phyloP scores from a whole-genome alignment of 2,329 filamentous ascomycete species.

The Tolypocladium amazonense region DNA sequence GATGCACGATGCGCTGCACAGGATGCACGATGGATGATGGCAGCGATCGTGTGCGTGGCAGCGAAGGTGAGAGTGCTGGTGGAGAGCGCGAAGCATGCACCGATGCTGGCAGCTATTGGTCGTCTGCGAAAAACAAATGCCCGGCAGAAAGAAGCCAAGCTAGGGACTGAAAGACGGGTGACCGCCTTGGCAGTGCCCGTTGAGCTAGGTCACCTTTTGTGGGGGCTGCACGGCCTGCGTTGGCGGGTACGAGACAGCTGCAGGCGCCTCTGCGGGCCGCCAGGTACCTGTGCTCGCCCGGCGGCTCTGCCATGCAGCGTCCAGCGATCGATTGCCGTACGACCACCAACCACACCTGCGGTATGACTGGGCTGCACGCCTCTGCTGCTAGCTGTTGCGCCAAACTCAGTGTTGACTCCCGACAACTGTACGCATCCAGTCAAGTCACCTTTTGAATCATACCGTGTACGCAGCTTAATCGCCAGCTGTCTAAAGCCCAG shows the following conservation, averaged over 20 bases:
- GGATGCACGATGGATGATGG: neutral
- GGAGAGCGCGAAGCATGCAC: constrained; percentile 10
- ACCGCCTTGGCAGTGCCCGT: neutral
- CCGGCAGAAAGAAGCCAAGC: constrained; percentile 3
- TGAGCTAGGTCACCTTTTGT: neutral
- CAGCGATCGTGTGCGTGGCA: neutral
- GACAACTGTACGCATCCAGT: neutral
- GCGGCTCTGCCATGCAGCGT: neutral
- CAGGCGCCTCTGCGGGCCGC: neutral
- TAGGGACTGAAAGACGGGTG: neutral
- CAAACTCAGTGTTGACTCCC: neutral
- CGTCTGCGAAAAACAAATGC: constrained; percentile 17
- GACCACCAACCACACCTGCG: neutral
- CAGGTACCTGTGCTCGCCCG: neutral
- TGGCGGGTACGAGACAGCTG: neutral
- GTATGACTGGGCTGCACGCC: neutral
- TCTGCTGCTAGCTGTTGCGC: neutral
- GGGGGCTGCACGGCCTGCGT: neutral
- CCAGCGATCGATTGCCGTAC: neutral
- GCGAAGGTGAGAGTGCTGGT: constrained; percentile 4
- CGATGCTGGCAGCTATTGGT: constrained; percentile 15
- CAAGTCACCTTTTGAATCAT: too few species aligned
- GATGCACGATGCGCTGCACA: constrained; percentile 3
- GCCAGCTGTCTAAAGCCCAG: neutral
- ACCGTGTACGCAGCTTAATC: too few species aligned